Base-by-base conservation (phyloP, 1,284 basidiomycete genomes). In the Ustilago bromivora region DNA sequence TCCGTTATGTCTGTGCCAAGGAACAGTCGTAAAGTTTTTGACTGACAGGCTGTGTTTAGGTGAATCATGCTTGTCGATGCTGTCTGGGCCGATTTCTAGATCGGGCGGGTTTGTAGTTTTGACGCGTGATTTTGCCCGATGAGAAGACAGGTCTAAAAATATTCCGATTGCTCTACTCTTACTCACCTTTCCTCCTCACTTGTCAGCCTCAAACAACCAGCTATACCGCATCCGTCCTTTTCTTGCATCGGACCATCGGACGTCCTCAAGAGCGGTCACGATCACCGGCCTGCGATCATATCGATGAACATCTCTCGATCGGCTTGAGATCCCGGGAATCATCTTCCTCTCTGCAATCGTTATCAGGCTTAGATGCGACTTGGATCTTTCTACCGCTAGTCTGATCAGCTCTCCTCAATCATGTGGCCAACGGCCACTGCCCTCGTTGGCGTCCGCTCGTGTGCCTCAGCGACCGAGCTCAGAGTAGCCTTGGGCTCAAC, bases 381-480 rank as follows among this genome's bases (percentile, higher is more conserved):
- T 15, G n/a, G 46, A 23, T 34, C 36, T 19, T 8, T 32, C 46
- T 1, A 34, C 28, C 19, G 13, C 56, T 34, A 38, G 36, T 36
- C 31, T 40, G 15, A 38, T 38, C 36, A 23, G 28, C 55, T 51
- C 41, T 49, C 57, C 52, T 43, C 49, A 40, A 54, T 59, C 63
- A 71, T 71, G 69, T 71, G 69, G 69, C 63, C 57, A 40, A 52
- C 57, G 58, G 64, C 60, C 64, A 71, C 63, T 34, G 63, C 69
- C 60, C 51, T 66, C 23, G 60, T 71, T 46, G 69, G 69, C 64
- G 49, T 71, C n/a, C 69, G 69, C 57, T 62, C 63, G 3, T 71
- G 64, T 38, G 63, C 46, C 55, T 56, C 56, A 32, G 38, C 69
- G n/a, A 4, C 55, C 5, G 59, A 61, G 49, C 46, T 62, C 13